Evolutionary conservation across 169 alveolate genomes (phyloP), one percentile per base, ranked within the genome.

Genomic region (Plasmodium fragile): DNA sequence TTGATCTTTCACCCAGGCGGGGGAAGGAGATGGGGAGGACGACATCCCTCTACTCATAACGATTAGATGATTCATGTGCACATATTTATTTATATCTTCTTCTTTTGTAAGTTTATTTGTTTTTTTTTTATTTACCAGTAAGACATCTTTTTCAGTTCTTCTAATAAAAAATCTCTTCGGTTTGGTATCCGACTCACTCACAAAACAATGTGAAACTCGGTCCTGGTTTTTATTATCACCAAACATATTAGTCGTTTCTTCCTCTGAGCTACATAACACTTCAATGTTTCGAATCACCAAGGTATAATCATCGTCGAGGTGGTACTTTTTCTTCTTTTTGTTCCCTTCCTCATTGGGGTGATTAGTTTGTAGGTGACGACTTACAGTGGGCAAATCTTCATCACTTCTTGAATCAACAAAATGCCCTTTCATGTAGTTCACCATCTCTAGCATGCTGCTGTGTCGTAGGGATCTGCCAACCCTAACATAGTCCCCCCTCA

Each of bases 281-380:
- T 84, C 78, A 0, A 49, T 78, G 39, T 73, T 36, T 73, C 73
- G 52, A 32, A 84, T 49, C 6, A 69, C 52, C 65, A 84, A 52
- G 11, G 78, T 30, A 43, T 84, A 84, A 41, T 84, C 79, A 52
- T 84, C 93, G n/a, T 84, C 93, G 28, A 30, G 1, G 28, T 52
- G 7, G 43, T 13, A 34, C 30, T 52, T 28, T 16, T 84, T 73
- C 22, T 18, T n/a, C 69, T 30, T 45, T 41, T 84, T 71, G n/a
- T 52, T 59, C 36, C 4, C 22, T 18, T 59, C 34, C 75, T 5
- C 75, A 22, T 59, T 59, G 3, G 34, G n/a, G 4, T 10, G 34
- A 4, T 59, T 18, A 7, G 36, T 1, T 7, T 59, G 36, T 4
- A 7, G 7, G 34, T n/a, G 4, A 22, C 28, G 13, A 59, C 34